Conservation (phyloP, 192 early-diverging fungal species). For the Coemansia umbellata region DNA sequence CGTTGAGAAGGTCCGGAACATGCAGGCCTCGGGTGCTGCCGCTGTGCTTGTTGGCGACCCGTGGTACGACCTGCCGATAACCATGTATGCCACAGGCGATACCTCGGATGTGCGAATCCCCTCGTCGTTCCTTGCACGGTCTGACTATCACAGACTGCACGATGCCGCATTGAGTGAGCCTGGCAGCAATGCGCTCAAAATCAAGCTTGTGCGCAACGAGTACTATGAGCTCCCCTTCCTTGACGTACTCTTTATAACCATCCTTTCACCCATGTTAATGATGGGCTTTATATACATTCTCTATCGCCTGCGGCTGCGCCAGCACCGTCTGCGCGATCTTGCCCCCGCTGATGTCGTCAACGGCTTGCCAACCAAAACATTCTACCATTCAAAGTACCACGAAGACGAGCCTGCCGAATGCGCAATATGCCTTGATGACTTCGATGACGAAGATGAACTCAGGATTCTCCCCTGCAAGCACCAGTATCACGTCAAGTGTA, state of each 20-base stretch:
- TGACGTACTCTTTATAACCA: constrained; percentile 77
- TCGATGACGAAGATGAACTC: constrained; percentile 71
- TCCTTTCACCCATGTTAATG: constrained; percentile 78
- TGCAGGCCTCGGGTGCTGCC: constrained; percentile 80
- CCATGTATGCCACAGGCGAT: constrained; percentile 75
- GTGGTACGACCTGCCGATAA: constrained; percentile 68
- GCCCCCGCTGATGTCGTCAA: constrained; percentile 72
- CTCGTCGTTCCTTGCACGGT: constrained; percentile 76
- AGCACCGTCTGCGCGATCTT: constrained; percentile 67
- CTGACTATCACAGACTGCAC: constrained; percentile 62
- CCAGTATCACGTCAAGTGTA: constrained; percentile 82
- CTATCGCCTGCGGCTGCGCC: constrained; percentile 69
- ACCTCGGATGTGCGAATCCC: constrained; percentile 85
- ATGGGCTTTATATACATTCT: constrained; percentile 70
- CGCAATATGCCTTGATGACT: constrained; percentile 93
- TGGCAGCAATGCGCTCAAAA: constrained; percentile 9
- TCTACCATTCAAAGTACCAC: constrained; percentile 55
- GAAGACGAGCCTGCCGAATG: constrained; percentile 80
- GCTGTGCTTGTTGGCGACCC: constrained; percentile 88
- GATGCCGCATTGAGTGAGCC: constrained; percentile 17
- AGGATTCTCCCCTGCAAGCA: constrained; percentile 83
- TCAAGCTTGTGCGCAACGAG: constrained; percentile 49
- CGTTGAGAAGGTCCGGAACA: constrained; percentile 83
- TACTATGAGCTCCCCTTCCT: constrained; percentile 63
- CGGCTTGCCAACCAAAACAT: constrained; percentile 71